Evolutionary conservation across 2,329 filamentous ascomycete genomes (phyloP).

Genomic region (Epichloe bromicola): DNA sequence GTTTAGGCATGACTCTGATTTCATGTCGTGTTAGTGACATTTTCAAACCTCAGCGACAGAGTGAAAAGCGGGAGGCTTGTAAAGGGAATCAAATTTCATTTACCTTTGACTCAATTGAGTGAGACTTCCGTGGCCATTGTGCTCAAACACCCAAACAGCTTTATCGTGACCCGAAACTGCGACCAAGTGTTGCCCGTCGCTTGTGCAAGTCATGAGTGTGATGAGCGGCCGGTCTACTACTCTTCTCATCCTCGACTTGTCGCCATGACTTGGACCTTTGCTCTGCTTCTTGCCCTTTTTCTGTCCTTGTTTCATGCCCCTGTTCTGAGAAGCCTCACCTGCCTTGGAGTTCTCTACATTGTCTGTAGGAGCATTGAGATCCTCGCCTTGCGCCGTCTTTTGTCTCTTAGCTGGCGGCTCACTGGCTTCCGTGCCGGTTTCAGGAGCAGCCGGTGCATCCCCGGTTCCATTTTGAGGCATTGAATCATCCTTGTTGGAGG

Average conservation of each 20-base stretch:
- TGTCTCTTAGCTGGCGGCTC: conserved; percentile 25
- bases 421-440: conserved; percentile 11
- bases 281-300: conserved; percentile 20
- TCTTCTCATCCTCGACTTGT: conserved; percentile 12
- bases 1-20: conserved; percentile 70
- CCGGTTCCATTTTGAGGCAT: conserved; percentile 5
- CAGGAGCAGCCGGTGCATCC: conserved; percentile 5
- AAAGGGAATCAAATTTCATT: background rate
- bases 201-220: conserved; percentile 51
- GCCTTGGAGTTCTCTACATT: conserved; percentile 1
- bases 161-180: conserved; percentile 88
- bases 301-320: conserved; percentile 9
- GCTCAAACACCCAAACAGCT: conserved; percentile 66
- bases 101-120: conserved; percentile 61
- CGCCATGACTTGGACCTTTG: conserved; percentile 11
- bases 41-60: too few relatives aligned
- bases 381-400: conserved; percentile 16
- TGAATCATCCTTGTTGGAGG: conserved; percentile 11
- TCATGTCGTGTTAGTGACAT: background rate
- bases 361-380: conserved; percentile 4
- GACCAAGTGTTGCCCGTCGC: conserved; percentile 54
- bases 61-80: background rate
- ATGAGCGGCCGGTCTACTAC: conserved; percentile 49
- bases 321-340: conserved; percentile 8
- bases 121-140: conserved; percentile 48